Evolutionary conservation across 495 filamentous ascomycete genomes (phyloP).

Genomic region (Margaritispora aquatica): DNA sequence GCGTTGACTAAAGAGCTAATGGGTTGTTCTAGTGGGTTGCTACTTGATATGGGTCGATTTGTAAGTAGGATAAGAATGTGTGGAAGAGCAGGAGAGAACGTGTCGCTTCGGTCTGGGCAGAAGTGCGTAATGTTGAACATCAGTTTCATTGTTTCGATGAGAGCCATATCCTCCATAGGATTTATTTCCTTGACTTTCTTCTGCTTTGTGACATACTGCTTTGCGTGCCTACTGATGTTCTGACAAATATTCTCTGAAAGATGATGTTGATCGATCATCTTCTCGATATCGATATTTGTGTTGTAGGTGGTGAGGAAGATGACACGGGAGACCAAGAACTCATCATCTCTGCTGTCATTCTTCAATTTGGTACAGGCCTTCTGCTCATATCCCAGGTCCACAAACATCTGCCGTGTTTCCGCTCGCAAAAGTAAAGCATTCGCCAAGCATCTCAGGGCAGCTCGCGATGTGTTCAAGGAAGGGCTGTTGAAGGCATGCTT

Average conservation of each 20-base stretch:
- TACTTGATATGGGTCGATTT: slow-evolving; percentile 28
- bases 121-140: slow-evolving; percentile 82
- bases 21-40: slow-evolving; percentile 36
- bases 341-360: slow-evolving; percentile 75
- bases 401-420: slow-evolving; percentile 70
- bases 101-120: slow-evolving; percentile 48
- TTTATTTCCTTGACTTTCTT: slow-evolving; percentile 31
- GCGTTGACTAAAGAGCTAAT: slow-evolving; percentile 66
- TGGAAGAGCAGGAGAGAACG: slow-evolving; percentile 62
- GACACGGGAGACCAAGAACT: slow-evolving; percentile 79
- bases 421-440: slow-evolving; percentile 74
- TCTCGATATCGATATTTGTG: slow-evolving; percentile 60
- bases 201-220: slow-evolving; percentile 34
- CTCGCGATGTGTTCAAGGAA: slow-evolving; percentile 54
- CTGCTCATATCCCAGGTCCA: slow-evolving; percentile 66
- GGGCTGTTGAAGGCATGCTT: slow-evolving; percentile 64
- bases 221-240: slow-evolving; percentile 66
- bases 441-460: slow-evolving; percentile 79
- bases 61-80: slow-evolving; percentile 67
- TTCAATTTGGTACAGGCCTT: slow-evolving; percentile 68
- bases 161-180: slow-evolving; percentile 70
- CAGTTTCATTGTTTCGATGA: slow-evolving; percentile 80
- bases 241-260: slow-evolving; percentile 61
- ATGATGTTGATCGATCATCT: slow-evolving; percentile 61
- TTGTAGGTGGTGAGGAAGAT: slow-evolving; percentile 83